A percentile compares a stretch with the other conserved stretches of the same genome.
Conservation (phyloP, 1,284 basidiomycete species). For the Hymenochaete sp. region DNA sequence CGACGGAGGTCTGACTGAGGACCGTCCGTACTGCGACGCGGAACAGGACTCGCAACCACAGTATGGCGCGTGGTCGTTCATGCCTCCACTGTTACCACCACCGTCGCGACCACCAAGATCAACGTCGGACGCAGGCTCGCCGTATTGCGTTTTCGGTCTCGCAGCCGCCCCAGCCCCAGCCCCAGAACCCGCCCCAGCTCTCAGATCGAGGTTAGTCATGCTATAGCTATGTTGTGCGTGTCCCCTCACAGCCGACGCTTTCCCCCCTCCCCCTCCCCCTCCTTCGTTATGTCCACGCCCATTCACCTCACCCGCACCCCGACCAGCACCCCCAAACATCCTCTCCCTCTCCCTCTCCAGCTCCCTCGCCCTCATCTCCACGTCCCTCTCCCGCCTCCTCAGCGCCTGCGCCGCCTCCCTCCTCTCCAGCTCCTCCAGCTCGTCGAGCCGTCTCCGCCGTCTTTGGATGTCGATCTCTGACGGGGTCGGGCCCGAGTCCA, state of each 20-base stretch:
- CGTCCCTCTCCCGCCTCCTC: constrained; percentile 49
- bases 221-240: constrained; percentile 17
- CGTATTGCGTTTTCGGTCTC: constrained; percentile 13
- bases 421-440: constrained; percentile 41
- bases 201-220: constrained; percentile 15
- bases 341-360: constrained; percentile 44
- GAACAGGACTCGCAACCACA: constrained; percentile 22
- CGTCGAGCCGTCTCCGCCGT: constrained; percentile 39
- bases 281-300: background rate
- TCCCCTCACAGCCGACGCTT: background rate
- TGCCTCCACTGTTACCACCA: too few species aligned
- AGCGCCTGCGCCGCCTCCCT: constrained; percentile 48
- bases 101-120: too few species aligned
- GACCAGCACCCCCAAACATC: constrained; percentile 12
- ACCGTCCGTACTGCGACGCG: constrained; percentile 19
- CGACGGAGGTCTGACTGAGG: too few species aligned
- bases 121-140: constrained; percentile 10
- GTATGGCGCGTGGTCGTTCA: constrained; percentile 20
- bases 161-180: background rate
- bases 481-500: constrained; percentile 1
- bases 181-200: background rate
- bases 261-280: background rate
- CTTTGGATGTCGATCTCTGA: constrained; percentile 29
- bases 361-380: constrained; percentile 43
- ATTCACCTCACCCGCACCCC: background rate